phyloP scores from a whole-genome alignment of 2,329 filamentous ascomycete species.

The Fusarium domesticum region DNA sequence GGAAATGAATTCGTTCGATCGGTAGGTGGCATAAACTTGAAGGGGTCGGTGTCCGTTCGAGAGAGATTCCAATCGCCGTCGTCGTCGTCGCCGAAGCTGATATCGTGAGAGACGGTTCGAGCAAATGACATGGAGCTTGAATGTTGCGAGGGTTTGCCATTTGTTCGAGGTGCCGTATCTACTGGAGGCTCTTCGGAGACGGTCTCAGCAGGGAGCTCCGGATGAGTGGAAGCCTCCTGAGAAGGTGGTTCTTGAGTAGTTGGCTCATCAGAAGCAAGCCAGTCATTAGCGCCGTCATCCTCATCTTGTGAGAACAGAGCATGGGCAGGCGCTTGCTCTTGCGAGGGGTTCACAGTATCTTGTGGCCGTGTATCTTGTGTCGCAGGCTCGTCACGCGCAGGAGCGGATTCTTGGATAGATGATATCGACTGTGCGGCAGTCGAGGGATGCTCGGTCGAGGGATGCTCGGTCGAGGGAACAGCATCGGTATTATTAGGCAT shows the following conservation, averaged over 20 bases:
- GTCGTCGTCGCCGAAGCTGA: slow-evolving; percentile 58
- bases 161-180: slow-evolving; percentile 15
- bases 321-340: slow-evolving; percentile 10
- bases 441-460: slow-evolving; percentile 17
- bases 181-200: slow-evolving; percentile 12
- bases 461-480: slow-evolving; percentile 17
- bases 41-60: slow-evolving; percentile 54
- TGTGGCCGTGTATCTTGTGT: slow-evolving; percentile 14
- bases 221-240: background rate
- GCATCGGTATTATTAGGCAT: slow-evolving; percentile 36
- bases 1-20: slow-evolving; percentile 65
- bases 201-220: slow-evolving; percentile 9
- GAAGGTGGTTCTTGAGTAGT: slow-evolving; percentile 4
- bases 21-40: slow-evolving; percentile 56
- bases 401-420: slow-evolving; percentile 15
- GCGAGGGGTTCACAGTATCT: slow-evolving; percentile 4
- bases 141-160: slow-evolving; percentile 48
- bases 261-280: slow-evolving; percentile 24
- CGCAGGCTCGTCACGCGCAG: slow-evolving; percentile 7
- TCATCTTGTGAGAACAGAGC: slow-evolving; percentile 23
- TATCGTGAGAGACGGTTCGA: slow-evolving; percentile 60
- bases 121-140: slow-evolving; percentile 61
- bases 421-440: slow-evolving; percentile 22
- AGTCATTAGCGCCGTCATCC: slow-evolving; percentile 23
- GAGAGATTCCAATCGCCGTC: slow-evolving; percentile 56